These are phyloP conservation scores for Nemophila menziesii DNA, from an alignment of 257 asterid species.

Conservation along the genomic window DNA sequence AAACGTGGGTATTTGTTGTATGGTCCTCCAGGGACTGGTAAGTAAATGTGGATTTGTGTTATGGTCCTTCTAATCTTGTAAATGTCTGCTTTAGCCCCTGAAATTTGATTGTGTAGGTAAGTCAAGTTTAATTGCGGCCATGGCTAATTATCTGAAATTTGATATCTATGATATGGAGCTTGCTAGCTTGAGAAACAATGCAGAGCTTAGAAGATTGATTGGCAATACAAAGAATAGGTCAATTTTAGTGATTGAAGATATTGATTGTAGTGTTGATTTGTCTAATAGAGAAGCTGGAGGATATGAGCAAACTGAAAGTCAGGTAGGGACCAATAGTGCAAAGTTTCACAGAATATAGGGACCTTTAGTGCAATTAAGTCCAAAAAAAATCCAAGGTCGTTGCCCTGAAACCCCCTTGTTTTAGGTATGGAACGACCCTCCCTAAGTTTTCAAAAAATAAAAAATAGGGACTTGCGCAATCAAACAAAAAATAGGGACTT, in stretches of 20 bases:
- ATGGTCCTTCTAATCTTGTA: no score
- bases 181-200: constrained; percentile 1
- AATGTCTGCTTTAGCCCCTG: no score
- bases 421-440: no score
- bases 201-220: constrained; percentile 8
- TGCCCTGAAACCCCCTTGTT: no score
- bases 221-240: constrained; percentile 13
- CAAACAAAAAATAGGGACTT: no score
- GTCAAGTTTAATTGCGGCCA: constrained; percentile 23
- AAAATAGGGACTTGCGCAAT: no score
- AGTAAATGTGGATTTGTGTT: no score
- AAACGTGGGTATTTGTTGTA: constrained; percentile 23
- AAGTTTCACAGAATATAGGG: no score
- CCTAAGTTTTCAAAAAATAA: no score
- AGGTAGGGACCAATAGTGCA: constrained; percentile 4
- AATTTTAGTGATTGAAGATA: constrained; percentile 20
- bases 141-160: constrained; percentile 22
- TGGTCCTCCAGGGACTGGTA: constrained; percentile 23
- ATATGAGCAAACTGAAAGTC: constrained; percentile 1
- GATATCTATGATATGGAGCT: constrained; percentile 21
- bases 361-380: no score
- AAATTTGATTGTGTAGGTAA: no score
- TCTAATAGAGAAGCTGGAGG: constrained; percentile 9
- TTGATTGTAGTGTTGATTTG: constrained; percentile 20
- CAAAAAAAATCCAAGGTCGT: no score